Evolutionary conservation across 2,329 filamentous ascomycete species (phyloP).

Genomic region (Fusarium pseudocircinatum): DNA sequence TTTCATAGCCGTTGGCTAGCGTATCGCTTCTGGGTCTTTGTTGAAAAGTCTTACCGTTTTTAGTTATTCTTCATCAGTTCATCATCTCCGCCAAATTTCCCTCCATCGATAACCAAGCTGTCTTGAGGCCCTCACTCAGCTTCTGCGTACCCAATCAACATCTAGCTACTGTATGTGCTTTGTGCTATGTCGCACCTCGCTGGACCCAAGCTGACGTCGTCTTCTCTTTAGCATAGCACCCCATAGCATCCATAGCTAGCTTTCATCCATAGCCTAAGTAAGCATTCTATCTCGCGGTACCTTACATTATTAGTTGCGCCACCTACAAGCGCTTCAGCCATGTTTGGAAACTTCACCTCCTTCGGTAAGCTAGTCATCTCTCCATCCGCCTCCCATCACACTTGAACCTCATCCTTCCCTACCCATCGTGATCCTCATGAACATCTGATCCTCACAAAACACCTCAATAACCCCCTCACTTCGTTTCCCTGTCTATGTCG

Average conservation of each 20-base stretch:
- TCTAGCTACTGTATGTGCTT: constrained; percentile 12
- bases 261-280: not conserved
- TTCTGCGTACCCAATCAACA: not conserved
- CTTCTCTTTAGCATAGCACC: constrained; percentile 12
- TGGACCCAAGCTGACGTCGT: constrained; percentile 23
- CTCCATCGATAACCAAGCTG: not conserved
- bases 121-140: constrained; percentile 5
- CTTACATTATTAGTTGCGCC: constrained; percentile 34
- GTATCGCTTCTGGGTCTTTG: not conserved
- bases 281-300: constrained; percentile 19
- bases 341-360: constrained; percentile 56
- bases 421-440: not conserved
- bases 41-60: constrained; percentile 1
- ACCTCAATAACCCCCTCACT: constrained; percentile 35
- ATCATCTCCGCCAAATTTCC: not conserved
- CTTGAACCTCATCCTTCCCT: not conserved
- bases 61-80: not conserved
- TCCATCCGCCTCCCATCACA: constrained; percentile 7
- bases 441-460: constrained; percentile 22
- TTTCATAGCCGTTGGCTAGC: not conserved
- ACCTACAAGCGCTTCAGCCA: constrained; percentile 40
- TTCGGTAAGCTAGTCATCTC: constrained; percentile 48
- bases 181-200: constrained; percentile 21
- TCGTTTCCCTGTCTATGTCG: constrained; percentile 7
- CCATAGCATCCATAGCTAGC: not conserved